These are phyloP conservation scores for Lepidium aucheri DNA, from an alignment of 345 rosid genomes.

Conservation along the genomic window DNA sequence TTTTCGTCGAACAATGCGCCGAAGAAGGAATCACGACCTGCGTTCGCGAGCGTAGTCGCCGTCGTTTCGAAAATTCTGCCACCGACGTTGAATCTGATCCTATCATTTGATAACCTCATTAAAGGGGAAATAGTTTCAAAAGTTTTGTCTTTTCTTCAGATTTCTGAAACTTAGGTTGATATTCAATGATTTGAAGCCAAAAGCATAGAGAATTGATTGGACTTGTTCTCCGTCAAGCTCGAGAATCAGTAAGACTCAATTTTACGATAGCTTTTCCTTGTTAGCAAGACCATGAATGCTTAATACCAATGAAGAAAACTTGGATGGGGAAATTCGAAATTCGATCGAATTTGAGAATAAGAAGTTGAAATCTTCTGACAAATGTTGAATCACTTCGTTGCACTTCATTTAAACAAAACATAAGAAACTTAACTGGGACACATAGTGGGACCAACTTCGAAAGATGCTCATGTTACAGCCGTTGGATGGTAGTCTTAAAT, in stretches of 20 bases:
- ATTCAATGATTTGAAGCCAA: neutral
- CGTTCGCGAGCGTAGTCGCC: slow-evolving; percentile 87
- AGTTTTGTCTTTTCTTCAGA: neutral
- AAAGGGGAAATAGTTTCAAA: neutral
- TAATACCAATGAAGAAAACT: neutral
- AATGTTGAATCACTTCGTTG: neutral
- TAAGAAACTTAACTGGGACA: neutral
- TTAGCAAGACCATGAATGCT: neutral
- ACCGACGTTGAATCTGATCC: slow-evolving; percentile 78
- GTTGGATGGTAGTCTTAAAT: neutral
- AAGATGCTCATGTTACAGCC: neutral
- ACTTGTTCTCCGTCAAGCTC: neutral
- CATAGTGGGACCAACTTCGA: neutral
- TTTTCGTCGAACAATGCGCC: slow-evolving; percentile 77
- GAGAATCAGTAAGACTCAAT: neutral
- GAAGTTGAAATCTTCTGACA: slow-evolving; percentile 39
- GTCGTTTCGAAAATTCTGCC: slow-evolving; percentile 86
- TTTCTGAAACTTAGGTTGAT: neutral
- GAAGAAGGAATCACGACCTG: slow-evolving; percentile 82
- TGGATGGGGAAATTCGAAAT: neutral
- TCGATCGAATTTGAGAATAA: neutral
- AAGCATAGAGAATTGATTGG: neutral
- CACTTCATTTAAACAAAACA: neutral
- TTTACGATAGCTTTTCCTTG: neutral
- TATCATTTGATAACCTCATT: slow-evolving; percentile 70